phyloP scores from a whole-genome alignment of 805 yeast species.

The Candida andamanensis region DNA sequence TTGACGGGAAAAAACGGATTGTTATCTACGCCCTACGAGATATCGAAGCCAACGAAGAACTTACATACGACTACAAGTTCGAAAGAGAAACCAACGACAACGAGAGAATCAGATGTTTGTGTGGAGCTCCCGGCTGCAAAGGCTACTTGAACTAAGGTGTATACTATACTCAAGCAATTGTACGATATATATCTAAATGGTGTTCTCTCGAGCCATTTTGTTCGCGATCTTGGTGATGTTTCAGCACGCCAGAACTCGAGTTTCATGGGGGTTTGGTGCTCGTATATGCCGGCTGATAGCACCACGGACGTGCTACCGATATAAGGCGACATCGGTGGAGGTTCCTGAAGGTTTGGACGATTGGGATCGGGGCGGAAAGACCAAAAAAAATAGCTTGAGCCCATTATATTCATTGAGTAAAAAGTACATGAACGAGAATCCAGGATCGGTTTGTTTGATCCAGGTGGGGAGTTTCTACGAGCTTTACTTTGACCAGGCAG shows the following conservation, averaged over 20 bases:
- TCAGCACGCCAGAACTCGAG: neutral
- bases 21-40: slow-evolving; percentile 91
- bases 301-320: neutral
- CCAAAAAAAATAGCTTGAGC: slow-evolving; percentile 23
- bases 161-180: neutral
- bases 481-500: slow-evolving; percentile 85
- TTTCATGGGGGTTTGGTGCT: too few relatives aligned
- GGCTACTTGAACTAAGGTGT: slow-evolving; percentile 68
- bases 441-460: slow-evolving; percentile 43
- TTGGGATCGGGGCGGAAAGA: slow-evolving; percentile 41
- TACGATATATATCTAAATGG: neutral
- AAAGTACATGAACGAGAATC: slow-evolving; percentile 27
- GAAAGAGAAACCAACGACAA: slow-evolving; percentile 86
- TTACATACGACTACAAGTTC: slow-evolving; percentile 94
- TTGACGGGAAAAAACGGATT: slow-evolving; percentile 88
- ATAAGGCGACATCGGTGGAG: neutral
- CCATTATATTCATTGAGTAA: slow-evolving; percentile 33
- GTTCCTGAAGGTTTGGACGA: slow-evolving; percentile 5
- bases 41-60: slow-evolving; percentile 81
- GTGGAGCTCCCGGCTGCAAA: slow-evolving; percentile 94
- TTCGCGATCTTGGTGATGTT: neutral
- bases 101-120: slow-evolving; percentile 83
- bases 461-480: slow-evolving; percentile 89
- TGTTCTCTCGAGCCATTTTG: neutral
- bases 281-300: too few relatives aligned